Evolutionary conservation across 1,139 yeast species (phyloP).

Genomic region (Saccharomycopsis crataegensis): DNA sequence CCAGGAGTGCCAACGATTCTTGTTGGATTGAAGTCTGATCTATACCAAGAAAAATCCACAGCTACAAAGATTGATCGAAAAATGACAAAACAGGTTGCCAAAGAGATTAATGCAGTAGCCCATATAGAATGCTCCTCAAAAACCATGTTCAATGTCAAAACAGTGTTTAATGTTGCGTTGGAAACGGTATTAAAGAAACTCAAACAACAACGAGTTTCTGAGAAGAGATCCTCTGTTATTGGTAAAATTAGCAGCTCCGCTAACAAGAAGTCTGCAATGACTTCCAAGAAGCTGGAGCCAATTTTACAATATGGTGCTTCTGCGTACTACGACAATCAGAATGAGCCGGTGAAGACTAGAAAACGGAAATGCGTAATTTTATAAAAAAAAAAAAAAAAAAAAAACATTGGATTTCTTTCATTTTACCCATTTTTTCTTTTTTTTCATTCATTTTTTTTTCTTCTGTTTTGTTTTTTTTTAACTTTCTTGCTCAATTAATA

Average conservation of each 20-base stretch:
- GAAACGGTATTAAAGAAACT: slow-evolving; percentile 21
- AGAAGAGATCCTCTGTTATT: neutral
- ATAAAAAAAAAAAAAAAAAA: neutral
- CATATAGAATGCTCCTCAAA: slow-evolving; percentile 79
- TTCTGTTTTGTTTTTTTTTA: neutral
- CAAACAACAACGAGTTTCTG: neutral
- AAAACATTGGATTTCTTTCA: neutral
- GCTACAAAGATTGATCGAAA: slow-evolving; percentile 27
- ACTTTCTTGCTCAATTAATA: neutral
- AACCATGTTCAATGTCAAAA: slow-evolving; percentile 54
- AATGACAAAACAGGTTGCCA: slow-evolving; percentile 50
- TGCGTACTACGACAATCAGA: neutral
- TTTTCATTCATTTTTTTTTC: neutral
- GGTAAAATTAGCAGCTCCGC: neutral
- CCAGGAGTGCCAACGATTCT: slow-evolving; percentile 69
- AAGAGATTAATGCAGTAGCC: slow-evolving; percentile 63
- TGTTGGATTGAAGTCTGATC: slow-evolving; percentile 76
- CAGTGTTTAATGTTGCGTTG: slow-evolving; percentile 49
- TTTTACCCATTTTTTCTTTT: neutral
- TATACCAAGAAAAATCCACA: slow-evolving; percentile 30
- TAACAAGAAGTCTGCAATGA: neutral
- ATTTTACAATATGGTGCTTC: slow-evolving; percentile 5
- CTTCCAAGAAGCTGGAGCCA: slow-evolving; percentile 5
- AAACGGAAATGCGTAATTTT: slow-evolving; percentile 2
- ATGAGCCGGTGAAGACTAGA: neutral